Base-by-base conservation (phyloP, 2,329 filamentous ascomycete species). In the Diaporthe citri region DNA sequence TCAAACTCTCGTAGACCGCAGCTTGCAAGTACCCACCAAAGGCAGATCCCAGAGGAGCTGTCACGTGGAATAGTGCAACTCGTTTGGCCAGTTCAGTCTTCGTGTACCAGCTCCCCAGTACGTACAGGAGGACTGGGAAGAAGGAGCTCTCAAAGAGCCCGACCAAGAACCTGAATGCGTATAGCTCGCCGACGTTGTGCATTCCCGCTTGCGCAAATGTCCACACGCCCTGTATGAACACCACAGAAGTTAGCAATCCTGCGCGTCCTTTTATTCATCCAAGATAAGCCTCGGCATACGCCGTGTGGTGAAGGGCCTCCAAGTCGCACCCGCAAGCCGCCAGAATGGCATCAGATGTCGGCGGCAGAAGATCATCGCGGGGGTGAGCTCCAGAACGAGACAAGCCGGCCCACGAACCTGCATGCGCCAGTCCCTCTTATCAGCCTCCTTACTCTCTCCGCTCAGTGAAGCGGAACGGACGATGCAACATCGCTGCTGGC, bases 151-250 rank as follows among this genome's bases (percentile, higher is more conserved):
- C 82, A 41, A 82, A 82, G 28, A 83, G 74, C 8, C 81, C 82
- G 10, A 83, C 75, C 22, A 83, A 57, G 56, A 83, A 83, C 12
- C 82, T 78, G 71, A 82, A 81, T 8, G 79, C 82, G 36, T 82
- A 82, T 43, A 83, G 77, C 43, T 82, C 78, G 13, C 71, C 64
- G 12, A 74, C 72, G 41, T 73, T 79, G 12, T 72, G 64, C 52
- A 79, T 75, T 3, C 77, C 80, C 1, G 81, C 80, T 73, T 80
- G 80, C 9, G 79, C 79, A 60, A 83, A 81, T 10, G 81, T 84
- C 59, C 79, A 80, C 9, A 77, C 31, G 52, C 74, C 74, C 60
- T 62, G 6, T n/a, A 43, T 34, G 20, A 3, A 62, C 31, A 43
- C 31, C n/a, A 25, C 28, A 41, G 22, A 34, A 9, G 39, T 36